Percentiles rank a stretch among this genome's conserved stretches.
These are phyloP conservation scores for Talaromyces atroroseus DNA, from an alignment of 2,329 filamentous ascomycete species.

Conservation along the genomic window DNA sequence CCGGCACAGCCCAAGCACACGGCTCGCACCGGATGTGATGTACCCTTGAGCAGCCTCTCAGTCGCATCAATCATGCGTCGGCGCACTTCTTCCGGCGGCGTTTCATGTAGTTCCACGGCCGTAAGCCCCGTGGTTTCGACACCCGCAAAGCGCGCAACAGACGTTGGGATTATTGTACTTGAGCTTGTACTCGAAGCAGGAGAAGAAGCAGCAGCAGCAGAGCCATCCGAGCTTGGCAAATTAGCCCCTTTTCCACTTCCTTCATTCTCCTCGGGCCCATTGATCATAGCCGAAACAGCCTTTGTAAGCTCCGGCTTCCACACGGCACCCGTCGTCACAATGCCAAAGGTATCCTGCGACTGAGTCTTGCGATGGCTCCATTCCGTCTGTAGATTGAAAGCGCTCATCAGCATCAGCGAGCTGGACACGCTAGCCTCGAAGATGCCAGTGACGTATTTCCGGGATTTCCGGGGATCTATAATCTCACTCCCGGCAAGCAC, in stretches of 20 bases:
- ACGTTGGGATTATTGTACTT: background rate
- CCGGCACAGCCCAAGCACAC: constrained; percentile 85
- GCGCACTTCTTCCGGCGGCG: constrained; percentile 58
- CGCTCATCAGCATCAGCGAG: constrained; percentile 52
- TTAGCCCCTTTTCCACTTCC: constrained; percentile 16
- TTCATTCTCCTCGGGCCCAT: constrained; percentile 32
- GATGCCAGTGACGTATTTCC: constrained; percentile 67
- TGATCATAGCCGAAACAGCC: constrained; percentile 62
- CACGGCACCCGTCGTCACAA: constrained; percentile 78
- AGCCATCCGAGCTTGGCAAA: background rate
- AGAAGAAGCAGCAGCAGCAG: background rate
- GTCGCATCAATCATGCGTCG: constrained; percentile 65
- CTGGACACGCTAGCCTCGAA: constrained; percentile 76
- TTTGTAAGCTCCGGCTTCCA: constrained; percentile 69
- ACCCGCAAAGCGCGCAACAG: constrained; percentile 60
- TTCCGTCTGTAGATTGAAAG: constrained; percentile 26
- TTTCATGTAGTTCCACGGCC: constrained; percentile 72
- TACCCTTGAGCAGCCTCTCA: constrained; percentile 54
- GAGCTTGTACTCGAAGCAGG: background rate
- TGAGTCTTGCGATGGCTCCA: constrained; percentile 30
- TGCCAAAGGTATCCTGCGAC: constrained; percentile 60
- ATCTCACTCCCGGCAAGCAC: constrained; percentile 1
- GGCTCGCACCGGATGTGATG: constrained; percentile 50
- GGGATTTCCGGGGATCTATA: constrained; percentile 15
- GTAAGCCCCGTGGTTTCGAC: constrained; percentile 77